Percentiles rank a stretch among this genome's conserved stretches.
Evolutionary conservation across 495 filamentous ascomycete genomes (phyloP).

Genomic region (Pseudomonodictys pantanalensis): DNA sequence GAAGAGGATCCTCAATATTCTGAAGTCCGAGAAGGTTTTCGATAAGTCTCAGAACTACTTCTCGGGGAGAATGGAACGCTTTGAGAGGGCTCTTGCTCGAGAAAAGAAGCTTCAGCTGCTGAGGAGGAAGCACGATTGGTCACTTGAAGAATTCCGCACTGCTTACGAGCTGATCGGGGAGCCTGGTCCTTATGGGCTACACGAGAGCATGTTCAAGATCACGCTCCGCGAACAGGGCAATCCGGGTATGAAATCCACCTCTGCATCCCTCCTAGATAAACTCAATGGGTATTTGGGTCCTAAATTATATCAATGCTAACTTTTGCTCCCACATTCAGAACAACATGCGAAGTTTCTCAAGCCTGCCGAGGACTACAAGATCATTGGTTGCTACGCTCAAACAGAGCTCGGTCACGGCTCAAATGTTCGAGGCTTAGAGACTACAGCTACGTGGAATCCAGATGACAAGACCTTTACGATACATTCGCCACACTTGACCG

Average conservation of each 20-base stretch:
- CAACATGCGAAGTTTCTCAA: constrained; percentile 67
- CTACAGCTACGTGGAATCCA: constrained; percentile 67
- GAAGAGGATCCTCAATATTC: constrained; percentile 51
- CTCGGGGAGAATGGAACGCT: constrained; percentile 59
- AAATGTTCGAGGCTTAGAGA: constrained; percentile 72
- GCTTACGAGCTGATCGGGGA: constrained; percentile 64
- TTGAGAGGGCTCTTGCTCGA: constrained; percentile 59
- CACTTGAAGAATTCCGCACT: constrained; percentile 55
- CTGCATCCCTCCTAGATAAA: too few species aligned
- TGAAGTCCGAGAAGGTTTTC: constrained; percentile 61
- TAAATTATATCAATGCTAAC: too few species aligned
- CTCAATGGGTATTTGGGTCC: too few species aligned
- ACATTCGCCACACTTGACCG: constrained; percentile 63
- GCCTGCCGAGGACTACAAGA: constrained; percentile 60
- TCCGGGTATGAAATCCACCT: too few species aligned
- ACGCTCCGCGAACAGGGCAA: constrained; percentile 66
- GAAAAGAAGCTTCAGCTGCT: constrained; percentile 66
- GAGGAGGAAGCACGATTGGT: constrained; percentile 60
- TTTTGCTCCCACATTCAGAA: too few species aligned
- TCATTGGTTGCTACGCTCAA: constrained; percentile 74
- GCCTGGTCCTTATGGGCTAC: constrained; percentile 64
- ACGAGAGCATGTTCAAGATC: constrained; percentile 64
- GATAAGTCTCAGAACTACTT: constrained; percentile 69
- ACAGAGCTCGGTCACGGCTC: constrained; percentile 73
- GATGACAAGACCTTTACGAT: constrained; percentile 67